A percentile compares a stretch with the other conserved stretches of the same genome.
Evolutionary conservation across 2,329 filamentous ascomycete species (phyloP).

Genomic region (Coniochaeta prunicola): DNA sequence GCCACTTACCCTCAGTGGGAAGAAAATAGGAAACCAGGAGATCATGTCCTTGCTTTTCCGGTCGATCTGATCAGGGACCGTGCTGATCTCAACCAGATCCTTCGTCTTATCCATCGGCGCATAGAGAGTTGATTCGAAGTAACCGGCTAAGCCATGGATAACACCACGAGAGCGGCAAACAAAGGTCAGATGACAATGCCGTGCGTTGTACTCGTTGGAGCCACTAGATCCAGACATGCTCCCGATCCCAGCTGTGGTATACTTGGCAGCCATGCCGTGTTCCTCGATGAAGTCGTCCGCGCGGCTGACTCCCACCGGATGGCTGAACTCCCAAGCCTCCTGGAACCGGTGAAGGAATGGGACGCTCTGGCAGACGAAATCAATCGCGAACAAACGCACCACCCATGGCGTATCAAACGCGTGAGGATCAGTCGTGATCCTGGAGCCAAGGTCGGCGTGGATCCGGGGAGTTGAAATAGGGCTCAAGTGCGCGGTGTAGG

Average conservation of each 20-base stretch:
- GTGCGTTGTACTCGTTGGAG: conserved; percentile 83
- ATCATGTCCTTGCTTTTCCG: conserved; percentile 96
- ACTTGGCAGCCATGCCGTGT: conserved; percentile 50
- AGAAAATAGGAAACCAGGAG: conserved; percentile 98
- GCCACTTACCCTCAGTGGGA: conserved; percentile 75
- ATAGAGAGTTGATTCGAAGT: conserved; percentile 96
- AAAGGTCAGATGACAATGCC: conserved; percentile 74
- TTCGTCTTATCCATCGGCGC: conserved; percentile 35
- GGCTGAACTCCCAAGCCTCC: conserved; percentile 72
- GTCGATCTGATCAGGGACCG: conserved; percentile 85
- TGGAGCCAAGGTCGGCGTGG: conserved; percentile 68
- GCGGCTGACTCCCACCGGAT: conserved; percentile 53
- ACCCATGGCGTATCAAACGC: conserved; percentile 93
- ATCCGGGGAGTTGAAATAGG: conserved; percentile 85
- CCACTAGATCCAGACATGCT: conserved; percentile 70
- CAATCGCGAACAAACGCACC: conserved; percentile 82
- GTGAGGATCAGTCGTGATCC: conserved; percentile 53
- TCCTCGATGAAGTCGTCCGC: conserved; percentile 21
- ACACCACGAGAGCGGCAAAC: conserved; percentile 71
- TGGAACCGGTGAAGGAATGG: conserved; percentile 60
- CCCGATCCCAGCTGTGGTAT: conserved; percentile 60
- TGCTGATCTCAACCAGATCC: conserved; percentile 76
- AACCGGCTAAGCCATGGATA: conserved; percentile 85
- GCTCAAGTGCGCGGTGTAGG: conserved; percentile 90
- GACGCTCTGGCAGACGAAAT: conserved; percentile 66